Percentiles rank a stretch among this genome's conserved stretches.
Conservation (phyloP, 768 basidiomycete genomes). For the Hygrophoropsis aurantiaca region DNA sequence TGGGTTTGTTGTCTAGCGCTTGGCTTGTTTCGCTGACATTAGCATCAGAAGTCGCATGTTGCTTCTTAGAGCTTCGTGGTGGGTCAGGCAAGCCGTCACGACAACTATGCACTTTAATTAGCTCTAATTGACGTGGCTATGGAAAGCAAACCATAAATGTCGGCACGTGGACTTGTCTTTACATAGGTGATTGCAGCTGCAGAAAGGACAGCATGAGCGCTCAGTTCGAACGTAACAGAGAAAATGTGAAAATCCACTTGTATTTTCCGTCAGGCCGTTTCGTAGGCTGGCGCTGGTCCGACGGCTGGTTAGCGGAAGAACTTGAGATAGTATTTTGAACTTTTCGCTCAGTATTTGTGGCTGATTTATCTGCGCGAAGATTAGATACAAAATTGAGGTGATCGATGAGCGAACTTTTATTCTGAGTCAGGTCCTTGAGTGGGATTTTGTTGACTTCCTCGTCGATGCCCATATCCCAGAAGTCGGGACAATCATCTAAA, state of each 20-base stretch:
- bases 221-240: background rate
- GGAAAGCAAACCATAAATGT: constrained; percentile 63
- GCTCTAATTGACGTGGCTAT: constrained; percentile 4
- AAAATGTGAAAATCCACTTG: constrained; percentile 39
- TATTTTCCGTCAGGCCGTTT: constrained; percentile 64
- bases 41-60: constrained; percentile 19
- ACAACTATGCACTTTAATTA: constrained; percentile 49
- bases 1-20: constrained; percentile 7
- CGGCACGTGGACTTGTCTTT: constrained; percentile 75
- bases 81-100: constrained; percentile 65
- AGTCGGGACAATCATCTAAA: constrained; percentile 66
- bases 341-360: background rate
- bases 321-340: constrained; percentile 1
- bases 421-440: constrained; percentile 37
- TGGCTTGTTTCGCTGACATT: constrained; percentile 5
- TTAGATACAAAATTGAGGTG: background rate
- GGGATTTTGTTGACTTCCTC: constrained; percentile 20
- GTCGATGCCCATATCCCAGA: constrained; percentile 53
- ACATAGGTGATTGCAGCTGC: constrained; percentile 78
- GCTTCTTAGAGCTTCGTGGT: constrained; percentile 33
- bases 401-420: constrained; percentile 16
- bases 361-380: background rate
- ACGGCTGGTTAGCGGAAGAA: constrained; percentile 3
- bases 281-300: constrained; percentile 22
- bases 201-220: constrained; percentile 1